phyloP scores from a whole-genome alignment of 345 rosid species.

The Gossypium anomalum region DNA sequence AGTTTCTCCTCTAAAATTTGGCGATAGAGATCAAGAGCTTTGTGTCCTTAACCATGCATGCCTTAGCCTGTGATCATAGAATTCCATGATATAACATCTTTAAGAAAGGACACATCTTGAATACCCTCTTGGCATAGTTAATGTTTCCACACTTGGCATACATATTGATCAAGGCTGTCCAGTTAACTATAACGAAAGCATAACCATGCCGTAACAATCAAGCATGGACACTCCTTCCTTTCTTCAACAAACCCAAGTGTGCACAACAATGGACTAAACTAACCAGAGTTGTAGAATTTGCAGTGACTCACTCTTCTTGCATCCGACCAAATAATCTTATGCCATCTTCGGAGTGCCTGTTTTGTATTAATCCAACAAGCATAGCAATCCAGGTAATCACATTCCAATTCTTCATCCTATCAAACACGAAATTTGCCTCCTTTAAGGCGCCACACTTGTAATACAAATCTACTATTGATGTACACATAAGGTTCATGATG shows the following conservation, averaged over 20 bases:
- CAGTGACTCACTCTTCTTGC: slow-evolving; percentile 28
- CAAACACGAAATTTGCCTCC: slow-evolving; percentile 27
- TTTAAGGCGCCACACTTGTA: slow-evolving; percentile 34
- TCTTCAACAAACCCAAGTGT: slow-evolving; percentile 23
- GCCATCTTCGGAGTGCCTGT: slow-evolving; percentile 29
- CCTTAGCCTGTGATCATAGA: slow-evolving; percentile 31
- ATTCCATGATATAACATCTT: slow-evolving; percentile 30
- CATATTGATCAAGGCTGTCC: slow-evolving; percentile 32
- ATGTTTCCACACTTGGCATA: slow-evolving; percentile 38
- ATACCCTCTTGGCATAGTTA: slow-evolving; percentile 24
- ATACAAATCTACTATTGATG: slow-evolving; percentile 37
- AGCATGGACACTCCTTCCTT: slow-evolving; percentile 31
- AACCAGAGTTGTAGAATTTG: slow-evolving; percentile 34
- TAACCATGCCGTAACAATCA: slow-evolving; percentile 15
- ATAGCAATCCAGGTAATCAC: slow-evolving; percentile 44
- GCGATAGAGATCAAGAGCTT: slow-evolving; percentile 22
- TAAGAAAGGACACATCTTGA: not conserved
- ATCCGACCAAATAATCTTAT: slow-evolving; percentile 26
- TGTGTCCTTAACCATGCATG: slow-evolving; percentile 29
- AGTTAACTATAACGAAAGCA: slow-evolving; percentile 18
- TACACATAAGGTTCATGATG: slow-evolving; percentile 21
- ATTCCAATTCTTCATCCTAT: slow-evolving; percentile 25
- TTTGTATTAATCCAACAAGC: slow-evolving; percentile 31
- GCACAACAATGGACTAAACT: slow-evolving; percentile 31
- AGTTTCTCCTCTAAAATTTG: slow-evolving; percentile 22